Evolutionary conservation across 1,139 yeast species (phyloP).

Genomic region (Sugiyamaella novakii): DNA sequence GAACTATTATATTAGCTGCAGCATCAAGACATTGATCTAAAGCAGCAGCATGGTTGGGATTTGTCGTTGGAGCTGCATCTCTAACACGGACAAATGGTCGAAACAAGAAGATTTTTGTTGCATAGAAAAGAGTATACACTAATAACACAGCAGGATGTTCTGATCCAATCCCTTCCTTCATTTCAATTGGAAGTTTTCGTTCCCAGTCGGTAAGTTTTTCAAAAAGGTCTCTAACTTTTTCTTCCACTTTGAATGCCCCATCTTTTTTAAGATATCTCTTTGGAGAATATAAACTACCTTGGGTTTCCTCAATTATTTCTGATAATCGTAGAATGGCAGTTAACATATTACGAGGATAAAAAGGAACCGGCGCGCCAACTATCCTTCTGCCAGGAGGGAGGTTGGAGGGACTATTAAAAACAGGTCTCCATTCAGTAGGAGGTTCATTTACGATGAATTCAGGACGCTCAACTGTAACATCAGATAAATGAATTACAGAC

Average conservation of each 20-base stretch:
- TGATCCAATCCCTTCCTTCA: slow-evolving; percentile 22
- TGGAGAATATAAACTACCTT: slow-evolving; percentile 23
- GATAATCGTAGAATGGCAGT: slow-evolving; percentile 24
- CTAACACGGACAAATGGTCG: slow-evolving; percentile 29
- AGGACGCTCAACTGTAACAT: slow-evolving; percentile 27
- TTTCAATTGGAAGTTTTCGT: slow-evolving; percentile 28
- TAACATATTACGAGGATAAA: slow-evolving; percentile 25
- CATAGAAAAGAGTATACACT: slow-evolving; percentile 31
- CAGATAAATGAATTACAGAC: slow-evolving; percentile 30
- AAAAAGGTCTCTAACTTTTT: slow-evolving; percentile 17
- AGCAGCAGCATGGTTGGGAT: slow-evolving; percentile 16
- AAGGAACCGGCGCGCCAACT: slow-evolving; percentile 20
- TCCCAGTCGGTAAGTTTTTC: slow-evolving; percentile 31
- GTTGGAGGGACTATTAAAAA: slow-evolving; percentile 17
- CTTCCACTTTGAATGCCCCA: slow-evolving; percentile 16
- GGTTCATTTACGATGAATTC: slow-evolving; percentile 21
- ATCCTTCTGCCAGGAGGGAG: slow-evolving; percentile 20
- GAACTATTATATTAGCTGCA: slow-evolving; percentile 20
- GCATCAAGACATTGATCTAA: slow-evolving; percentile 21
- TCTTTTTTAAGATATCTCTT: slow-evolving; percentile 19
- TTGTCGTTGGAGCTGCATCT: slow-evolving; percentile 9
- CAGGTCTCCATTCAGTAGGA: slow-evolving; percentile 26
- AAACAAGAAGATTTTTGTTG: slow-evolving; percentile 30
- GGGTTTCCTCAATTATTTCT: slow-evolving; percentile 25
- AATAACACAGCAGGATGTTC: slow-evolving; percentile 30